Percentiles rank a stretch among this genome's conserved stretches.
Conservation (phyloP, 2,329 filamentous ascomycete genomes). For the Paracamarosporium sp. region DNA sequence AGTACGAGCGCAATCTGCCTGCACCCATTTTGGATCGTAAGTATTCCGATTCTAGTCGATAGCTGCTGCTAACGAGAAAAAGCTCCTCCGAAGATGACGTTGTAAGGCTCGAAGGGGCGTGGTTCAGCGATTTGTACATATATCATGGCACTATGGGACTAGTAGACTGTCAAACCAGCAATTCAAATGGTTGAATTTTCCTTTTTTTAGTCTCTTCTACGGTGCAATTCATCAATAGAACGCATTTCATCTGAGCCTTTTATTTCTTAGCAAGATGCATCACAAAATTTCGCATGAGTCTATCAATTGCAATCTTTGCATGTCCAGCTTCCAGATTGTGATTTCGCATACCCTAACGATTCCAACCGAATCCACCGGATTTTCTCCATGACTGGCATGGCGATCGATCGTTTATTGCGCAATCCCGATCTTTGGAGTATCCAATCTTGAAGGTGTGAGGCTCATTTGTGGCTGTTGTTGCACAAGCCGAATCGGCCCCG, state of each 20-base stretch:
- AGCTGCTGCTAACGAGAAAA: conserved; percentile 19
- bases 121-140: conserved; percentile 10
- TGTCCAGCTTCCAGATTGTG: no score
- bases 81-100: conserved; percentile 47
- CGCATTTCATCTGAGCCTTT: no score
- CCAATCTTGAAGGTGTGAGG: no score
- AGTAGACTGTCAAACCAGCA: conserved; percentile 4
- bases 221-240: background rate
- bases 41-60: conserved; percentile 46
- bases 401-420: no score
- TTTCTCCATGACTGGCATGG: no score
- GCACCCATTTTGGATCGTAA: conserved; percentile 80
- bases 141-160: conserved; percentile 6
- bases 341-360: no score
- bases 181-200: background rate
- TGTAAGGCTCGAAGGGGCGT: conserved; percentile 23
- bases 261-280: no score
- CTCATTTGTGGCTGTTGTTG: background rate
- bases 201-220: background rate
- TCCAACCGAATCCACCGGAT: no score
- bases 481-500: background rate
- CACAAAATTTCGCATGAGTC: no score
- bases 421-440: no score
- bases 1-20: conserved; percentile 93
- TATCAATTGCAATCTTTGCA: no score